Percentiles rank a stretch among this genome's conserved stretches.
Conservation (phyloP, 2,329 filamentous ascomycete species). For the Onygenales sp. region DNA sequence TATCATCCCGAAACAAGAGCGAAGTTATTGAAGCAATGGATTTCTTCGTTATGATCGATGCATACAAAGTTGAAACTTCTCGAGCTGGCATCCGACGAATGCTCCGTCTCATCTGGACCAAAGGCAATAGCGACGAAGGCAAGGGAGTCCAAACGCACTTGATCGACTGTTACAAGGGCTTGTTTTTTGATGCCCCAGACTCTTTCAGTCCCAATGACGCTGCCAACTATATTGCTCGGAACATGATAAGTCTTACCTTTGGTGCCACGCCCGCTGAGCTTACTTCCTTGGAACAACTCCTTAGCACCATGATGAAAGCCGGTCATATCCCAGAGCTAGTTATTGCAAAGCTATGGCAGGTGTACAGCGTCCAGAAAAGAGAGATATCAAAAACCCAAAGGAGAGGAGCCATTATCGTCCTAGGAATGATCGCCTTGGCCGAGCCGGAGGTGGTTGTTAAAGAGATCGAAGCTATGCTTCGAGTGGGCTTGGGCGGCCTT, state of each 20-base stretch:
- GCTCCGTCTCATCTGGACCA: constrained; percentile 97
- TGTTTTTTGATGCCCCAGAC: constrained; percentile 93
- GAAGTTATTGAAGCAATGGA: constrained; percentile 99
- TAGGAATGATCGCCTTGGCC: constrained; percentile 92
- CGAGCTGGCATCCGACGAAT: constrained; percentile 88
- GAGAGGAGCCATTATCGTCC: constrained; percentile 85
- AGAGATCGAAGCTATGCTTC: constrained; percentile 89
- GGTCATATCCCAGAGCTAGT: constrained; percentile 79
- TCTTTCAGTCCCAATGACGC: constrained; percentile 80
- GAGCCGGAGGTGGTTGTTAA: constrained; percentile 87
- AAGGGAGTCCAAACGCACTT: constrained; percentile 95
- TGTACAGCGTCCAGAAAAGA: constrained; percentile 87
- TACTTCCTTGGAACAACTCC: constrained; percentile 86
- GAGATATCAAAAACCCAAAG: constrained; percentile 89
- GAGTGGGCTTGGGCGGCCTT: constrained; percentile 73
- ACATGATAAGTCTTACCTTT: constrained; percentile 98
- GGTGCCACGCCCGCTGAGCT: constrained; percentile 89
- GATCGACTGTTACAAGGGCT: constrained; percentile 89
- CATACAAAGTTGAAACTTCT: constrained; percentile 91
- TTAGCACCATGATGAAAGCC: constrained; percentile 96
- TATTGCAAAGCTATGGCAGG: constrained; percentile 89
- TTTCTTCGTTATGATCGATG: constrained; percentile 90
- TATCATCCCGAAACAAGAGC: constrained; percentile 93
- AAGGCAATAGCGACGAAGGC: constrained; percentile 97
- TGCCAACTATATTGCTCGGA: constrained; percentile 89